Base-by-base conservation (phyloP, 2,329 filamentous ascomycete species). In the Alternaria atra region DNA sequence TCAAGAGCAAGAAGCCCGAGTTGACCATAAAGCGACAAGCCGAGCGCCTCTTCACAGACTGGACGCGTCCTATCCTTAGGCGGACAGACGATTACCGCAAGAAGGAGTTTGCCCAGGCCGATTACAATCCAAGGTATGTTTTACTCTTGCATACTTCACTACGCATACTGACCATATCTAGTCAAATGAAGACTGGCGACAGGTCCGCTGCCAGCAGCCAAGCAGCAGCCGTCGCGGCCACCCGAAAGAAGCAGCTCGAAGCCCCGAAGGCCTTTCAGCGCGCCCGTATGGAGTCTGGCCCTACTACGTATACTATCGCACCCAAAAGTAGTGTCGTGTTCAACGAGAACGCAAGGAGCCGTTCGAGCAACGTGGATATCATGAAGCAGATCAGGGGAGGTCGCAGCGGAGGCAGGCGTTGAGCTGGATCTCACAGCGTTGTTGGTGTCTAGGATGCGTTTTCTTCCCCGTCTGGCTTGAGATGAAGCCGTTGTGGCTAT, bases 81-180 rank as follows among this genome's bases (percentile, higher is more conserved):
- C 90, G 93, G 69, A 97, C 92, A 63, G 93, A 97, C 72, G 93
- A 97, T 79, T 97, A 96, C 83, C 94, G 93, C 81, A 95, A 97
- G 84, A 95, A 97, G 83, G 84, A 86, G 51, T 84, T 87, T 68
- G 81, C 84, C 54, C 83, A 85, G 62, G 85, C 83, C 27, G 83
- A 84, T 32, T 90, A 87, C 72, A 88, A 90, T 74, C 87, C 87
- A 64, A 82, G 77, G 80, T 82, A 82, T 42, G 76, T 74, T 10
- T 51, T 61, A 23, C 58, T 63, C 35, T 37, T 52, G 5, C 12
- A 35, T 3, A 17, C 37, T 15, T 6, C 12, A 43, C 17, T n/a
- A 42, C 17, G 34, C 5, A 60, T 50, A 52, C 70, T 77, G 68
- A 74, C 56, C 9, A 9, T 29, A 17, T 34, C 13, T 52, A 79